Conservation (phyloP, 768 basidiomycete genomes). For the Leccinum imitatum region DNA sequence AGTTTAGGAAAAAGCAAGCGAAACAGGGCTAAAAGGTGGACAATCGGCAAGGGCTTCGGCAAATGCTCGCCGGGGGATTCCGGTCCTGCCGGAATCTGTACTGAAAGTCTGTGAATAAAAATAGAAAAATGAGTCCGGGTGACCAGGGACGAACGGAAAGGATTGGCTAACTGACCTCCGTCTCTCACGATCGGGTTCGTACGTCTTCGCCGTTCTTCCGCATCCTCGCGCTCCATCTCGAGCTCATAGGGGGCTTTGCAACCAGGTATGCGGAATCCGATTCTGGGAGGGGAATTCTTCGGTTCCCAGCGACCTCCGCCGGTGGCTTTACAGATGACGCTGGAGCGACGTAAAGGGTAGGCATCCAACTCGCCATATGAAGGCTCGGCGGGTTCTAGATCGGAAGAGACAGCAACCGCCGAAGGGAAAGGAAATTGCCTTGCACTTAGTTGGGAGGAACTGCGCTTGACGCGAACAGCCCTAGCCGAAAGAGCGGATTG, state of each 20-base stretch:
- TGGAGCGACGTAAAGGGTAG: slow-evolving; percentile 68
- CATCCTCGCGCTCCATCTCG: slow-evolving; percentile 67
- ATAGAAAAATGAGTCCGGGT: slow-evolving; percentile 4
- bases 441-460: slow-evolving; percentile 30
- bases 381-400: slow-evolving; percentile 37
- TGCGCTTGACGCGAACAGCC: slow-evolving; percentile 23
- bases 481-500: slow-evolving; percentile 22
- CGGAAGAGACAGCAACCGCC: slow-evolving; percentile 19
- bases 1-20: slow-evolving; percentile 8
- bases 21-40: slow-evolving; percentile 54
- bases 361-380: slow-evolving; percentile 71
- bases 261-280: slow-evolving; percentile 58
- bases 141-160: not conserved
- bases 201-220: slow-evolving; percentile 45
- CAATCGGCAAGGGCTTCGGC: slow-evolving; percentile 48
- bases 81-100: slow-evolving; percentile 56
- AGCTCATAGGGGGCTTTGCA: slow-evolving; percentile 67
- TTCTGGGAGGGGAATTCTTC: slow-evolving; percentile 43
- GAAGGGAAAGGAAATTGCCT: slow-evolving; percentile 29
- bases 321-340: slow-evolving; percentile 70
- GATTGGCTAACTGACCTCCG: slow-evolving; percentile 38
- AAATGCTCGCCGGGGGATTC: slow-evolving; percentile 42
- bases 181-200: slow-evolving; percentile 67
- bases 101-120: slow-evolving; percentile 50
- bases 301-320: slow-evolving; percentile 84